phyloP scores from a whole-genome alignment of 305 asterid species.

The Fraxinus platypoda region DNA sequence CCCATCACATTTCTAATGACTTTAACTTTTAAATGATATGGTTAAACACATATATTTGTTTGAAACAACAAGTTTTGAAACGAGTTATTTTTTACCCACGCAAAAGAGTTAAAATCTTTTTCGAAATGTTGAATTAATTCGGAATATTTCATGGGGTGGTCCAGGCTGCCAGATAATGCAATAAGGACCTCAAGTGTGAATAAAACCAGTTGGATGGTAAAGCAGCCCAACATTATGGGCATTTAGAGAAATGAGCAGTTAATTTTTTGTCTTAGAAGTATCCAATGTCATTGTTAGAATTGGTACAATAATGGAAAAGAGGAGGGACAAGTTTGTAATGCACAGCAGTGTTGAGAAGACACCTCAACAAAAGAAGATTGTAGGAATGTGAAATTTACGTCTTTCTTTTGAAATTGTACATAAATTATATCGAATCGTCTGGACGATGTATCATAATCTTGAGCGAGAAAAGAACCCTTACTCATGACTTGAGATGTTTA shows the following conservation, averaged over 20 bases:
- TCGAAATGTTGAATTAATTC: background rate
- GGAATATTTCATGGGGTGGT: background rate
- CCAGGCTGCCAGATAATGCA: constrained; percentile 4
- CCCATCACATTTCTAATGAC: background rate
- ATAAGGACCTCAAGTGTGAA: background rate
- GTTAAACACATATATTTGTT: too few species aligned
- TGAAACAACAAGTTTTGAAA: too few species aligned
- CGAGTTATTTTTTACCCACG: too few species aligned
- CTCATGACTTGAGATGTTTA: background rate
- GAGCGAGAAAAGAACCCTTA: background rate
- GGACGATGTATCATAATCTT: background rate
- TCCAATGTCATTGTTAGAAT: background rate
- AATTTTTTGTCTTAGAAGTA: background rate
- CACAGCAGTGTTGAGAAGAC: constrained; percentile 27
- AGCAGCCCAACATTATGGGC: background rate
- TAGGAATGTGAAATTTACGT: too few species aligned
- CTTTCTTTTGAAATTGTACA: too few species aligned
- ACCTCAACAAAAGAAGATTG: constrained; percentile 10
- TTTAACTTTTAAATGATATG: background rate
- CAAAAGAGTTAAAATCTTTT: background rate
- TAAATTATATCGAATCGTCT: background rate
- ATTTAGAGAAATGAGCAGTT: background rate
- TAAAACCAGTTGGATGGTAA: background rate
- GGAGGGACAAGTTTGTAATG: constrained; percentile 17
- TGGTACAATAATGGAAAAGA: constrained; percentile 18